These are phyloP conservation scores for Clonostachys chloroleuca DNA, from an alignment of 2,329 filamentous ascomycete genomes.

Conservation along the genomic window DNA sequence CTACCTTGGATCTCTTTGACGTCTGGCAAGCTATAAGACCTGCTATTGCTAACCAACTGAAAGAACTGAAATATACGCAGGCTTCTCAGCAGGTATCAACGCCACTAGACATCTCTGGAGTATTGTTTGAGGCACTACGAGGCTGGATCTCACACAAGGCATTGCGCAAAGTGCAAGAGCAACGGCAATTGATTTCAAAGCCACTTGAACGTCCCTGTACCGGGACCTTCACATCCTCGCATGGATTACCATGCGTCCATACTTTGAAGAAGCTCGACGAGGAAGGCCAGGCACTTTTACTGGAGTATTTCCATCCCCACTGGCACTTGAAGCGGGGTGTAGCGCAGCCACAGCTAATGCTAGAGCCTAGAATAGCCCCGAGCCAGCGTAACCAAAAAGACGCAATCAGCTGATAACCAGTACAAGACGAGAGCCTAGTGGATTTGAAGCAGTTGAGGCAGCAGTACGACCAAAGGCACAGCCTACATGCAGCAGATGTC, in stretches of 20 bases:
- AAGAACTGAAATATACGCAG: constrained; percentile 7
- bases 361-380: not conserved
- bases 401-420: not conserved
- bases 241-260: constrained; percentile 7
- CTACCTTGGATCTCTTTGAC: constrained; percentile 8
- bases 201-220: too few species aligned
- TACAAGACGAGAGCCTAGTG: constrained; percentile 3
- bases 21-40: constrained; percentile 9
- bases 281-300: not conserved
- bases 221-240: constrained; percentile 4
- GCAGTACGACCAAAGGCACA: not conserved
- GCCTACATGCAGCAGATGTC: constrained; percentile 7
- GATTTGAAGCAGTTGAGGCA: constrained; percentile 8
- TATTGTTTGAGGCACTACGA: constrained; percentile 6
- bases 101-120: constrained; percentile 6
- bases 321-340: constrained; percentile 3
- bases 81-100: constrained; percentile 6
- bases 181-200: constrained; percentile 4
- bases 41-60: constrained; percentile 8
- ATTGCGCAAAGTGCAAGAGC: constrained; percentile 7
- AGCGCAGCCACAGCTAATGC: not conserved
- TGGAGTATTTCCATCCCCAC: constrained; percentile 3
- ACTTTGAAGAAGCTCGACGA: constrained; percentile 4
- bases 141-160: constrained; percentile 8
- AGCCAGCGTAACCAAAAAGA: not conserved